These are phyloP conservation scores for Arabidopsis thaliana DNA, from an alignment of 345 rosid genomes.

Conservation along the genomic window TAIR10.1 NC_003074.8:6230501-6231000, in stretches of 20 bases:
- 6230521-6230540: slow-evolving; percentile 47
- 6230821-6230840: slow-evolving; percentile 46
- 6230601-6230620: slow-evolving; percentile 25
- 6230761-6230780: slow-evolving; percentile 66
- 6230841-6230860: slow-evolving; percentile 37
- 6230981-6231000: slow-evolving; percentile 71
- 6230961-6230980: slow-evolving; percentile 38
- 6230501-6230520: slow-evolving; percentile 56
- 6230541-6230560: slow-evolving; percentile 46
- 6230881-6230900: slow-evolving; percentile 64
- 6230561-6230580: slow-evolving; percentile 24
- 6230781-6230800: slow-evolving; percentile 63
- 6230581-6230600: slow-evolving; percentile 19
- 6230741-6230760: slow-evolving; percentile 45
- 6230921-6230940: slow-evolving; percentile 60
- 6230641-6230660: slow-evolving; percentile 1
- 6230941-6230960: slow-evolving; percentile 36
- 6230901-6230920: slow-evolving; percentile 54
- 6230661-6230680: not conserved
- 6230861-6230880: slow-evolving; percentile 63
- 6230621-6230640: not conserved
- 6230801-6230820: slow-evolving; percentile 57
- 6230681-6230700: too few relatives aligned
- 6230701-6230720: slow-evolving; percentile 27
- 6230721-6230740: slow-evolving; percentile 36